These are phyloP conservation scores for Coemansia sp. DNA, from an alignment of 192 early-diverging fungal genomes.

Conservation along the genomic window DNA sequence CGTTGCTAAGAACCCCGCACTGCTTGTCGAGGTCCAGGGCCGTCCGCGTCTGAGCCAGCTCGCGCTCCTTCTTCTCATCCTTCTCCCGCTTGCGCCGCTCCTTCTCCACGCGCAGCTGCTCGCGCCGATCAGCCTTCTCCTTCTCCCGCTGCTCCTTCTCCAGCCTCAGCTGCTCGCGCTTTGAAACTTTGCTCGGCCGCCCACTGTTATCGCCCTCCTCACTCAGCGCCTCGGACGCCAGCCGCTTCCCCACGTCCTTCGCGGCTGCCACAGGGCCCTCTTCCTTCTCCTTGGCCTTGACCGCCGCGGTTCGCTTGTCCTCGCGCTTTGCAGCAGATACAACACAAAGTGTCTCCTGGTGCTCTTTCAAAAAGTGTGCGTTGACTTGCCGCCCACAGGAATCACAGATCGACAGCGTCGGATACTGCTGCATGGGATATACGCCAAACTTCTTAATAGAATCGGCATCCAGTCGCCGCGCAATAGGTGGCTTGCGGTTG, in stretches of 20 bases:
- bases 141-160: slow-evolving; percentile 49
- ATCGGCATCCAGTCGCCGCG: slow-evolving; percentile 53
- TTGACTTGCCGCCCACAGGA: slow-evolving; percentile 48
- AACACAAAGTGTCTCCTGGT: slow-evolving; percentile 46
- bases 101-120: slow-evolving; percentile 45
- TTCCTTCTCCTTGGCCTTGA: neutral
- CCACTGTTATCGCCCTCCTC: slow-evolving; percentile 21
- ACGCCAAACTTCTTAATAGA: slow-evolving; percentile 52
- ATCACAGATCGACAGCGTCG: slow-evolving; percentile 43
- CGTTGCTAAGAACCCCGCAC: slow-evolving; percentile 70
- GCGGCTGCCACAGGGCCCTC: neutral
- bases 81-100: slow-evolving; percentile 52
- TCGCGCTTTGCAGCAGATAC: slow-evolving; percentile 41
- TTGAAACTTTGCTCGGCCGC: slow-evolving; percentile 31
- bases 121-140: slow-evolving; percentile 34
- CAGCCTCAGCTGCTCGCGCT: slow-evolving; percentile 40
- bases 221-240: slow-evolving; percentile 21
- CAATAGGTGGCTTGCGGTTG: slow-evolving; percentile 55
- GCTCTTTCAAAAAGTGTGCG: slow-evolving; percentile 50
- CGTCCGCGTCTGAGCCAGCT: slow-evolving; percentile 45
- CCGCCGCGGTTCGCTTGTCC: slow-evolving; percentile 18
- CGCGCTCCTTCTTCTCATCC: slow-evolving; percentile 60
- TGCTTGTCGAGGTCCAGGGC: slow-evolving; percentile 89
- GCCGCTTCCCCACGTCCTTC: slow-evolving; percentile 21
- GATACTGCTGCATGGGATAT: slow-evolving; percentile 47